Percentiles rank a stretch among this genome's conserved stretches.
Evolutionary conservation across 257 asterid genomes (phyloP).

Genomic region (Ligustrum vulgare): DNA sequence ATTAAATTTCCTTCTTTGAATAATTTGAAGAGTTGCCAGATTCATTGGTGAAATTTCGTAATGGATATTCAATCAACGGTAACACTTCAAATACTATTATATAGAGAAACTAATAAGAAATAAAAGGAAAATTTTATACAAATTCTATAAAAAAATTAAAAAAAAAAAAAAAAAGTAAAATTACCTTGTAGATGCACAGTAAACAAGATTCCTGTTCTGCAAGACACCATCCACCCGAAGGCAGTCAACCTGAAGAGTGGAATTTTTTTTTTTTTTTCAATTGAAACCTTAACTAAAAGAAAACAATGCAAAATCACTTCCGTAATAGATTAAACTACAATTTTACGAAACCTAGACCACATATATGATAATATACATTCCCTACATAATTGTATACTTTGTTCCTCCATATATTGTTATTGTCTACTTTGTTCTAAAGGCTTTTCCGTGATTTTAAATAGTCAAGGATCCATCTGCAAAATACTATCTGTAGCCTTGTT

Average conservation of each 20-base stretch:
- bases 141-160: conserved; percentile 2
- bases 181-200: conserved; percentile 97
- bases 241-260: conserved; percentile 78
- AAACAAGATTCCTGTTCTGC: conserved; percentile 85
- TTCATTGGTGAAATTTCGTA: conserved; percentile 1
- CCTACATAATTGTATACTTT: not conserved
- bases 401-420: not conserved
- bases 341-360: conserved; percentile 17
- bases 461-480: not conserved
- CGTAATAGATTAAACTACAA: conserved; percentile 14
- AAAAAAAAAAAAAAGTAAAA: conserved; percentile 4
- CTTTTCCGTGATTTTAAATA: not conserved
- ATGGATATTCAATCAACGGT: conserved; percentile 3
- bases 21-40: not conserved
- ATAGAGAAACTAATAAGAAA: not conserved
- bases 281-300: not conserved
- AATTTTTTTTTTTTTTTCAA: conserved; percentile 9
- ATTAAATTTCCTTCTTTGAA: not conserved
- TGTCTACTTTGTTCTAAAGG: not conserved
- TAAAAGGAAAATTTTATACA: not conserved
- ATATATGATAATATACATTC: conserved; percentile 1
- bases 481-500: not conserved
- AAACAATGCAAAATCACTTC: conserved; percentile 9
- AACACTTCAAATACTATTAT: not conserved
- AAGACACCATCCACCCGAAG: conserved; percentile 97